Conservation (phyloP, 208 protist genomes). For the Leishmania braziliensis region DNA sequence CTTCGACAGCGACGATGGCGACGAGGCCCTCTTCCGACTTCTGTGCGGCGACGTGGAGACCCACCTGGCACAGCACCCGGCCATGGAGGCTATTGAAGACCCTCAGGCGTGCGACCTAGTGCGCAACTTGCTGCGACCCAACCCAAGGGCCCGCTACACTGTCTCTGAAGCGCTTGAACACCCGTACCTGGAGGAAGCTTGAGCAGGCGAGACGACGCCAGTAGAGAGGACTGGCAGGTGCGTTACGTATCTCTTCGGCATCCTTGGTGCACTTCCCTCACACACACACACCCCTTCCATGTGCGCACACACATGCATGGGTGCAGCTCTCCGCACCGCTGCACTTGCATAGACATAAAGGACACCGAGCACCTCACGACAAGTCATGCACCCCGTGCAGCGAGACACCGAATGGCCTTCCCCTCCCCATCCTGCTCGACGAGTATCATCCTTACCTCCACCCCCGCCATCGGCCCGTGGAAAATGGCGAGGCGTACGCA, state of each 20-base stretch:
- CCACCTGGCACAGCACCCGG: conserved; percentile 48
- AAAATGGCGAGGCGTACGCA: neutral
- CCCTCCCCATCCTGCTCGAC: neutral
- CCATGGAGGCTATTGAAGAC: conserved; percentile 46
- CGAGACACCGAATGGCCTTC: neutral
- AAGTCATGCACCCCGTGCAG: neutral
- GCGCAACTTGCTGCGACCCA: conserved; percentile 58
- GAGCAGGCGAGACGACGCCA: neutral
- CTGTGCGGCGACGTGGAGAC: conserved; percentile 45
- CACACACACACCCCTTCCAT: neutral
- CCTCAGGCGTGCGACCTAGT: conserved; percentile 63
- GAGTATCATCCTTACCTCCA: neutral
- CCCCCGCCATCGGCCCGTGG: neutral
- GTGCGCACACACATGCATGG: neutral
- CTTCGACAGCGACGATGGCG: conserved; percentile 67
- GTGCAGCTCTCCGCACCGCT: neutral
- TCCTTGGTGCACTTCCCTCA: neutral
- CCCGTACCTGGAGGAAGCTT: conserved; percentile 43
- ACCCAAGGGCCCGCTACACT: conserved; percentile 51
- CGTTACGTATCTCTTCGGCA: neutral
- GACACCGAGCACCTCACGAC: neutral
- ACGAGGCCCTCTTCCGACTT: conserved; percentile 49
- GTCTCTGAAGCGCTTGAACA: conserved; percentile 68
- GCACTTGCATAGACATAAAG: neutral
- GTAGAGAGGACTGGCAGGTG: neutral